These are phyloP conservation scores for Cytospora mali DNA, from an alignment of 2,329 filamentous ascomycete species.

Conservation along the genomic window DNA sequence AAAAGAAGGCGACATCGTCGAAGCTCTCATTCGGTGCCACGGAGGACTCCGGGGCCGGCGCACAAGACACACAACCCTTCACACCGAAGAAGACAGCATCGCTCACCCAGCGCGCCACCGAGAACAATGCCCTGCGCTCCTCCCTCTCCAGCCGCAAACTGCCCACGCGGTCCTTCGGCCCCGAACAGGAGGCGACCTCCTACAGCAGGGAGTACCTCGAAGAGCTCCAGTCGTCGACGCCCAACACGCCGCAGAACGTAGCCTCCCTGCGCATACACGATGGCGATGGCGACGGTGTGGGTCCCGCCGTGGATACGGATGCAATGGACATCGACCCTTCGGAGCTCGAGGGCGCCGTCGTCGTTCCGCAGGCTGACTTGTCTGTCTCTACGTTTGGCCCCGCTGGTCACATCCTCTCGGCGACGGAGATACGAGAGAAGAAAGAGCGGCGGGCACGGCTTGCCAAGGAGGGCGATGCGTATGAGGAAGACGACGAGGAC, in stretches of 20 bases:
- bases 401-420: slow-evolving; percentile 66
- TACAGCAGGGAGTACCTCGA: slow-evolving; percentile 88
- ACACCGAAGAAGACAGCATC: slow-evolving; percentile 56
- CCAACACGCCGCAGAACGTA: slow-evolving; percentile 73
- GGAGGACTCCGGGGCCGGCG: slow-evolving; percentile 51
- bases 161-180: slow-evolving; percentile 58
- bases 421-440: slow-evolving; percentile 85
- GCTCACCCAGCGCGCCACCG: slow-evolving; percentile 38
- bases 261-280: slow-evolving; percentile 46
- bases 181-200: slow-evolving; percentile 69
- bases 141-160: slow-evolving; percentile 50
- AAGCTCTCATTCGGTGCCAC: slow-evolving; percentile 76
- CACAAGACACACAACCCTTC: slow-evolving; percentile 51
- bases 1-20: slow-evolving; percentile 72
- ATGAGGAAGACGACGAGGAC: slow-evolving; percentile 54
- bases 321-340: slow-evolving; percentile 60
- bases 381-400: slow-evolving; percentile 34
- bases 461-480: slow-evolving; percentile 67
- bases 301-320: slow-evolving; percentile 37
- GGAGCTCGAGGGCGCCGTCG: slow-evolving; percentile 64
- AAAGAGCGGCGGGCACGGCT: slow-evolving; percentile 85
- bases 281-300: slow-evolving; percentile 42
- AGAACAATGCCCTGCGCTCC: slow-evolving; percentile 45
- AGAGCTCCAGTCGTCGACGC: slow-evolving; percentile 83
- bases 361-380: slow-evolving; percentile 58